phyloP scores from a whole-genome alignment of 2,329 filamentous ascomycete species.

The Fusarium multiceps region DNA sequence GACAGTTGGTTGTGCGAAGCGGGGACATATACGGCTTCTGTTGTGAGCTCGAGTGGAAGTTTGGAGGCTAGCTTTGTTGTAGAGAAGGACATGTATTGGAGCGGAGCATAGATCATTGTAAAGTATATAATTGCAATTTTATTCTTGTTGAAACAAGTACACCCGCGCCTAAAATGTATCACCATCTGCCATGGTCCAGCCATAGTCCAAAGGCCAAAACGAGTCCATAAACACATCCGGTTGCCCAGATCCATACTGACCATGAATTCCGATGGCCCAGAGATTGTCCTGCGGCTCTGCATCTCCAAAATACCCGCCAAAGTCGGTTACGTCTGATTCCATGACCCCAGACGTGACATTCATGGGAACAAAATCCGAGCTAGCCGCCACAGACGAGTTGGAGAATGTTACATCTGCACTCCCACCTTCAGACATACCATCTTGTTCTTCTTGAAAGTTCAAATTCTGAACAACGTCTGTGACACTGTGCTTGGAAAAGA shows the following conservation, averaged over 20 bases:
- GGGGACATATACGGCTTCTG: conserved; percentile 10
- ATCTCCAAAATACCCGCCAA: background rate
- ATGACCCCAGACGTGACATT: background rate
- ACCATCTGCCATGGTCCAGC: background rate
- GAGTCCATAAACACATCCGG: conserved; percentile 33
- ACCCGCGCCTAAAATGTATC: background rate
- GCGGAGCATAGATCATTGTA: background rate
- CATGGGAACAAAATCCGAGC: background rate
- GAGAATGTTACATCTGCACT: background rate
- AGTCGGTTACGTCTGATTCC: background rate
- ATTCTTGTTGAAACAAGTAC: no score
- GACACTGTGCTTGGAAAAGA: conserved; percentile 20
- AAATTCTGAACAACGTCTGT: conserved; percentile 17
- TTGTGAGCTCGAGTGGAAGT: background rate
- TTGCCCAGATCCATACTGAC: background rate
- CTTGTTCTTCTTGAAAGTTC: background rate
- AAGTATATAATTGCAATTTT: no score
- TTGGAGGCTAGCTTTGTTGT: conserved; percentile 5
- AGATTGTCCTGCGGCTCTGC: background rate
- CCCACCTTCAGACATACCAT: background rate
- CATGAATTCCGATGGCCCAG: background rate
- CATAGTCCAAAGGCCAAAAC: conserved; percentile 14
- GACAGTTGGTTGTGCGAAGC: conserved; percentile 13
- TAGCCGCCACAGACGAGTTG: background rate
- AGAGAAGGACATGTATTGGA: conserved; percentile 11